Evolutionary conservation across 2,329 filamentous ascomycete species (phyloP).

Genomic region (Calonectria fujianensis): DNA sequence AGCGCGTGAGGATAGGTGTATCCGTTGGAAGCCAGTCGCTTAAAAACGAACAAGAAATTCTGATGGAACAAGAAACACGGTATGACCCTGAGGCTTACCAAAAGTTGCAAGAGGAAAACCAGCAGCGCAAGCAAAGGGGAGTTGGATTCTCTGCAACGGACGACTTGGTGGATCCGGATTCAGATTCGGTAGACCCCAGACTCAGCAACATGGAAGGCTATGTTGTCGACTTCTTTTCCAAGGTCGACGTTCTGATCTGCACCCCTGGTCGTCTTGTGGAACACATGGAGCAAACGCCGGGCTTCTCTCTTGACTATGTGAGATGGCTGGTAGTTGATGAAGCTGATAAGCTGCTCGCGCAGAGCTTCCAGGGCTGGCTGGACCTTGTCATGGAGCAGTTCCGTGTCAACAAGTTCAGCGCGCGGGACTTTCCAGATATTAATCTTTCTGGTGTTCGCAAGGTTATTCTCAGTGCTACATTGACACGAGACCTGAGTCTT

Average conservation of each 20-base stretch:
- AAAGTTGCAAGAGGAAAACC: constrained; percentile 52
- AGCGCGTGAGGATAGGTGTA: constrained; percentile 85
- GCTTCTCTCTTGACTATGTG: constrained; percentile 85
- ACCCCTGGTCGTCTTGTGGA: constrained; percentile 95
- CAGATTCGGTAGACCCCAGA: constrained; percentile 54
- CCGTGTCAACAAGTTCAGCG: constrained; percentile 68
- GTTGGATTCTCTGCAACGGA: constrained; percentile 42
- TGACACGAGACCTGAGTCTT: constrained; percentile 90
- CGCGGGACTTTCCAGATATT: constrained; percentile 72
- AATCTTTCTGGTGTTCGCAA: constrained; percentile 80
- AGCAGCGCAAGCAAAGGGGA: constrained; percentile 31
- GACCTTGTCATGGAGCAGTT: constrained; percentile 80
- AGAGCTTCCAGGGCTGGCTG: constrained; percentile 95
- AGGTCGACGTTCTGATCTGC: constrained; percentile 91
- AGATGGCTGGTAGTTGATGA: constrained; percentile 96
- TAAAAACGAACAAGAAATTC: constrained; percentile 74
- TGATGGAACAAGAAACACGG: constrained; percentile 67
- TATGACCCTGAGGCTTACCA: constrained; percentile 79
- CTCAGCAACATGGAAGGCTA: constrained; percentile 66
- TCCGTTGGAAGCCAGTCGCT: constrained; percentile 89
- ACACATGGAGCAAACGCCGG: constrained; percentile 88
- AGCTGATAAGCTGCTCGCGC: constrained; percentile 91
- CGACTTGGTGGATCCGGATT: constrained; percentile 46
- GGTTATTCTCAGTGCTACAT: constrained; percentile 91
- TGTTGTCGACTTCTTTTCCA: constrained; percentile 79